These are phyloP conservation scores for Mercurialis annua DNA, from an alignment of 345 rosid genomes.

Conservation along the genomic window DNA sequence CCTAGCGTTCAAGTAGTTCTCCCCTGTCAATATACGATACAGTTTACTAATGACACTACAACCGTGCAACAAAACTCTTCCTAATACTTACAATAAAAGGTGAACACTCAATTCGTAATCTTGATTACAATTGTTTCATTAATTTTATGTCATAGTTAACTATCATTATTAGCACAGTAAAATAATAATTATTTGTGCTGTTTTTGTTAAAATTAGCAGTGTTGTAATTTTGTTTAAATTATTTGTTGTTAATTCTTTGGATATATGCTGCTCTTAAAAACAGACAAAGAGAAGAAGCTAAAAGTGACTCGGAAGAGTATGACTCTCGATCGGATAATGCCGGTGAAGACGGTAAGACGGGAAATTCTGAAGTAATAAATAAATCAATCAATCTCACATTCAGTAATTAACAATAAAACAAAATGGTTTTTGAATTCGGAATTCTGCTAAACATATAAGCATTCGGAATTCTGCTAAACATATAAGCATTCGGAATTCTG, in stretches of 20 bases:
- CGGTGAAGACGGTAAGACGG: conserved; percentile 38
- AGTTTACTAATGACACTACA: conserved; percentile 46
- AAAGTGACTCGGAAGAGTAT: conserved; percentile 51
- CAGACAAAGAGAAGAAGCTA: conserved; percentile 55
- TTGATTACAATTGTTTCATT: not conserved
- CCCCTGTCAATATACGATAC: conserved; percentile 42
- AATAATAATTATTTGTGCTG: not conserved
- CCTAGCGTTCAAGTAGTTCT: too few relatives aligned
- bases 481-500: too few relatives aligned
- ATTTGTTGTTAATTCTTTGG: not conserved
- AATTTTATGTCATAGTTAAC: too few relatives aligned
- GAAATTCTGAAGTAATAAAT: too few relatives aligned
- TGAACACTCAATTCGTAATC: conserved; percentile 10
- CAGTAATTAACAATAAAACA: too few relatives aligned
- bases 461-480: too few relatives aligned
- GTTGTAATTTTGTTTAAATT: not conserved
- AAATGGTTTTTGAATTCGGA: too few relatives aligned
- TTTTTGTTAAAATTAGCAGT: not conserved
- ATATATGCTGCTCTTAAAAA: not conserved
- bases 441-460: too few relatives aligned
- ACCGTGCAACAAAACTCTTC: conserved; percentile 41
- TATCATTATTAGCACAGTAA: too few relatives aligned
- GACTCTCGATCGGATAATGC: conserved; percentile 39
- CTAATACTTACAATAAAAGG: conserved; percentile 51
- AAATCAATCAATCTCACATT: too few relatives aligned